Conservation (phyloP, 2,329 filamentous ascomycete species). For the Penicillium sp. region DNA sequence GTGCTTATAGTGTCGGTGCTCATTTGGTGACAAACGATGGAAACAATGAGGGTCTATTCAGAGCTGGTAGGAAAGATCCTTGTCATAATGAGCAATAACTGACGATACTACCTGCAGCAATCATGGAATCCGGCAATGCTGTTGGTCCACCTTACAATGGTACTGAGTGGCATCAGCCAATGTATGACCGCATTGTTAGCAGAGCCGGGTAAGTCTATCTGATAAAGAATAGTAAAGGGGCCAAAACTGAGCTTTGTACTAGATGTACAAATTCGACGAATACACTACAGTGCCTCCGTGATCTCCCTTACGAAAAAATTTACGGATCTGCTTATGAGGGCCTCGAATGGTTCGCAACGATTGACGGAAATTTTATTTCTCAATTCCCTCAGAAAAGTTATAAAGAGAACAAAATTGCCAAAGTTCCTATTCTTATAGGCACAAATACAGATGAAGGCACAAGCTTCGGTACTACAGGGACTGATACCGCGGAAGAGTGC, state of each 20-base stretch:
- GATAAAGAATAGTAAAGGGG: background rate
- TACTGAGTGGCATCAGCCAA: slow-evolving; percentile 38
- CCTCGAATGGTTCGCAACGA: slow-evolving; percentile 44
- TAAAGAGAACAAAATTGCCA: slow-evolving; percentile 60
- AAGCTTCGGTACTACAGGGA: slow-evolving; percentile 55
- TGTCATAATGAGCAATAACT: background rate
- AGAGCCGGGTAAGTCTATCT: slow-evolving; percentile 24
- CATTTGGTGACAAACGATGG: slow-evolving; percentile 35
- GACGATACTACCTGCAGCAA: slow-evolving; percentile 20
- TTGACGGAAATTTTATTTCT: slow-evolving; percentile 62
- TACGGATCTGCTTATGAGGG: slow-evolving; percentile 31
- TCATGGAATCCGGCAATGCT: slow-evolving; percentile 38
- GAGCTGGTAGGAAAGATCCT: slow-evolving; percentile 27
- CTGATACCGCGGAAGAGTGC: slow-evolving; percentile 61
- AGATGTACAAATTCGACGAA: slow-evolving; percentile 31
- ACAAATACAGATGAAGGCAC: slow-evolving; percentile 70
- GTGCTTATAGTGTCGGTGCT: slow-evolving; percentile 37
- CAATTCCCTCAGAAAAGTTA: slow-evolving; percentile 61
- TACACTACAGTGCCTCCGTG: slow-evolving; percentile 35
- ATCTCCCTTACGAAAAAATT: slow-evolving; percentile 29
- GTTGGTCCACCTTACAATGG: slow-evolving; percentile 38
- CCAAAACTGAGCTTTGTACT: background rate
- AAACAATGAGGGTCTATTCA: slow-evolving; percentile 35
- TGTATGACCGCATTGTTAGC: slow-evolving; percentile 36
- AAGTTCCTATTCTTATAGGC: slow-evolving; percentile 66